Percentiles rank a stretch among this genome's conserved stretches.
Conservation (phyloP, 2,329 filamentous ascomycete genomes). For the Colletotrichum sp. region DNA sequence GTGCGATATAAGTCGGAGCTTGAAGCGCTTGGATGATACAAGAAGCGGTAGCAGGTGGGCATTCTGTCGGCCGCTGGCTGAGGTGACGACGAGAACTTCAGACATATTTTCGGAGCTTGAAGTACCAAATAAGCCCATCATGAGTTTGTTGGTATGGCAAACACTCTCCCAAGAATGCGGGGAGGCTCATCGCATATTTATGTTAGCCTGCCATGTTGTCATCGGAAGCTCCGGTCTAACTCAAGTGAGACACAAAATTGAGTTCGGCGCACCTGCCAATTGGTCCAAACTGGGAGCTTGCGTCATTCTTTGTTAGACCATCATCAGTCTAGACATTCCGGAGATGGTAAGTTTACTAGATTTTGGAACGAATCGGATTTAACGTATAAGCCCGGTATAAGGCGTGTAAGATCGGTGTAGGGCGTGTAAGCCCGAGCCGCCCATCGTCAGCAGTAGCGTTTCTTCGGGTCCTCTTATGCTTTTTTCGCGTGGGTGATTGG, state of each 20-base stretch:
- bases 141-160: not conserved
- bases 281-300: not conserved
- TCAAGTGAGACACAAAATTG: not conserved
- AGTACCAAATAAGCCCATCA: not conserved
- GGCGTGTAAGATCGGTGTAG: not conserved
- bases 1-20: not conserved
- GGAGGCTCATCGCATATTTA: not conserved
- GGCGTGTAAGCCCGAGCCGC: not conserved
- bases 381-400: not conserved
- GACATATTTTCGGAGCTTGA: not conserved
- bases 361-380: not conserved
- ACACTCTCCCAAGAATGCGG: not conserved
- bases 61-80: not conserved
- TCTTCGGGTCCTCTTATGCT: not conserved
- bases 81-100: not conserved
- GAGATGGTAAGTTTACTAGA: not conserved
- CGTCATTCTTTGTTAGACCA: not conserved
- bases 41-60: not conserved
- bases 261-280: not conserved
- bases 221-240: not conserved
- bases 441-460: not conserved
- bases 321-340: not conserved
- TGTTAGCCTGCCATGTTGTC: not conserved
- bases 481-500: not conserved
- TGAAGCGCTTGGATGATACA: not conserved